phyloP scores from a whole-genome alignment of 2,329 filamentous ascomycete genomes.

The Aspergillus sergii region DNA sequence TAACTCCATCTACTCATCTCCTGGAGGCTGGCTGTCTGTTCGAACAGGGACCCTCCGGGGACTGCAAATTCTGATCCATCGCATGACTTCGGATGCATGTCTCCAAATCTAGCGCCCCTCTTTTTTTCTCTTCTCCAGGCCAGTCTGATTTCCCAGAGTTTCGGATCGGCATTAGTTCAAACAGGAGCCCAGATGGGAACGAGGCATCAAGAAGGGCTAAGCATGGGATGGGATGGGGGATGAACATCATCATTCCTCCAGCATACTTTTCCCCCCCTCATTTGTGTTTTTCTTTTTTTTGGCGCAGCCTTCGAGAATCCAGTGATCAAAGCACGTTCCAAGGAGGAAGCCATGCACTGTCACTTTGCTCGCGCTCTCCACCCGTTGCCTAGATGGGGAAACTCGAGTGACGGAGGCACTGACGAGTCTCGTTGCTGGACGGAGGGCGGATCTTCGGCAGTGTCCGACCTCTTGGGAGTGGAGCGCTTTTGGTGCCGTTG shows the following conservation, averaged over 20 bases:
- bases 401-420: slow-evolving; percentile 16
- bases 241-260: neutral
- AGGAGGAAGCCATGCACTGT: neutral
- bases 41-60: neutral
- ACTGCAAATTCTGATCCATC: neutral
- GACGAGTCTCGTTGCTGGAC: slow-evolving; percentile 14
- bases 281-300: neutral
- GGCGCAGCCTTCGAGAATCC: slow-evolving; percentile 1
- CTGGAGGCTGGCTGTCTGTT: neutral
- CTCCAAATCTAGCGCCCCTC: slow-evolving; percentile 1
- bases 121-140: neutral
- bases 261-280: neutral
- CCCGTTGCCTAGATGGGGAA: slow-evolving; percentile 23
- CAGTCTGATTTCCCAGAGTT: neutral
- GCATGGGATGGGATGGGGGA: neutral
- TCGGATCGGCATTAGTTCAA: neutral
- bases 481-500: slow-evolving; percentile 20
- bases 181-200: neutral
- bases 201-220: neutral
- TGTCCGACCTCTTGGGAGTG: slow-evolving; percentile 19
- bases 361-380: slow-evolving; percentile 13
- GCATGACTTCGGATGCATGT: slow-evolving; percentile 2
- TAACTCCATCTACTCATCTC: slow-evolving; percentile 1
- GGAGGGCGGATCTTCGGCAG: slow-evolving; percentile 22
- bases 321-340: slow-evolving; percentile 15